Base-by-base conservation (phyloP, 345 rosid species). In the Salix dunnii region DNA sequence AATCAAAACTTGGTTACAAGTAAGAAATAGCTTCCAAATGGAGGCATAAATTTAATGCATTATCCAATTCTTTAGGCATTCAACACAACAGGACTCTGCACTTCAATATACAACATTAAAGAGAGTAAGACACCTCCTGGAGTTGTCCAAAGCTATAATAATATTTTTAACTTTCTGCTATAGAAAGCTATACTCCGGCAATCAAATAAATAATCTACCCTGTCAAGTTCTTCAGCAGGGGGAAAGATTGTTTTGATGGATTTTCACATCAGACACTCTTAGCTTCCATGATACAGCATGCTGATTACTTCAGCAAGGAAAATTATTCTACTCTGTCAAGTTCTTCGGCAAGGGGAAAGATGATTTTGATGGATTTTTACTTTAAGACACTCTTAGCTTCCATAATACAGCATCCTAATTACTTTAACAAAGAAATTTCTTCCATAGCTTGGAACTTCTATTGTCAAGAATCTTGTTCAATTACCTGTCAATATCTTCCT, bases 401-500 rank as follows among this genome's bases (percentile, higher is more conserved):
- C 65, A 27, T 53, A 40, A 65, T 9, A 64, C 31, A 58, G 20
- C 53, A 71, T 7, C 31, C 60, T 33, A 64, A 63, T 64, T 16
- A 46, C 3, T 38, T 48, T 8, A 48, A 51, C 63, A 13, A 21
- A 28, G 42, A 42, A 68, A 30, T 9, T 31, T 49, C 43, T 48
- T 64, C 43, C 25, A 40, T 1, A 36, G 7, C 3, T 27, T 48
- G 77, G 40, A 48, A 27, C 46, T 28, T 31, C 72, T 61, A 21
- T 60, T 21, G 33, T 51, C 35, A 6, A 64, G 67, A 75, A 61
- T 64, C 64, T 13, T 11, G 48, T 62, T 46, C 16, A 43, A 67
- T 82, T 80, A 89, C 95, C 91, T 70, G 46, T 77, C 75, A 76
- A 2, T 49, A 49, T 81, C 79, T 80, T 82, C 83, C 63, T 80